A percentile compares a stretch with the other conserved stretches of the same genome.
These are phyloP conservation scores for Quercus parvula DNA, from an alignment of 306 rosid genomes.

Conservation along the genomic window DNA sequence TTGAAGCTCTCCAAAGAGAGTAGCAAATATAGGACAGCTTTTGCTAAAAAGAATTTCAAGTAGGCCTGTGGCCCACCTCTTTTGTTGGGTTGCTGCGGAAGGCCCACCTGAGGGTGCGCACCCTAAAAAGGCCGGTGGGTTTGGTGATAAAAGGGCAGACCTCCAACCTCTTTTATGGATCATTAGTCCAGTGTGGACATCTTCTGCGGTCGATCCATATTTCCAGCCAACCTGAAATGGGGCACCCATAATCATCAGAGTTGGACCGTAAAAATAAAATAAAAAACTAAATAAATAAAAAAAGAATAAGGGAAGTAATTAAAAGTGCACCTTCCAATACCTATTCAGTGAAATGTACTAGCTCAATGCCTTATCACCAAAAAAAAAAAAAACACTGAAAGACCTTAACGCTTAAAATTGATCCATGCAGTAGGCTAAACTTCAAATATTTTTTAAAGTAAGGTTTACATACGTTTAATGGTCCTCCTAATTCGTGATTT, in stretches of 20 bases:
- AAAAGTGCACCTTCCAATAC: too few relatives aligned
- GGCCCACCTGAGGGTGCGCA: conserved; percentile 56
- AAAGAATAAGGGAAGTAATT: too few relatives aligned
- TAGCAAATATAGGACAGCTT: conserved; percentile 37
- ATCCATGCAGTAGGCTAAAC: too few relatives aligned
- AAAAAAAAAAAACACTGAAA: too few relatives aligned
- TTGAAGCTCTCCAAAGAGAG: conserved; percentile 37
- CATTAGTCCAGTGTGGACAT: conserved; percentile 40
- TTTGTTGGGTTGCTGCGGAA: conserved; percentile 41
- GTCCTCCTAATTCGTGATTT: too few relatives aligned
- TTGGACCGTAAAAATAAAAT: too few relatives aligned
- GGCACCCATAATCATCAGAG: not conserved
- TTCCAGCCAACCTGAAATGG: conserved; percentile 28
- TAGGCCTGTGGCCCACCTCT: conserved; percentile 63
- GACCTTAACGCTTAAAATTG: too few relatives aligned
- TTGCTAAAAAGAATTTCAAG: conserved; percentile 48
- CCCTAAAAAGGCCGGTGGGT: conserved; percentile 54
- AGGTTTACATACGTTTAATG: too few relatives aligned
- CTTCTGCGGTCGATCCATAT: conserved; percentile 56
- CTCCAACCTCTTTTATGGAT: conserved; percentile 71
- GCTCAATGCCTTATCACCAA: too few relatives aligned
- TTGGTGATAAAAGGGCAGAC: conserved; percentile 31
- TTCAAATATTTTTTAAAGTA: too few relatives aligned
- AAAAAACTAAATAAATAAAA: too few relatives aligned
- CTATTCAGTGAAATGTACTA: too few relatives aligned